Evolutionary conservation across 257 asterid genomes (phyloP), one percentile per base, ranked within the genome.

Genomic region (Scutellaria minor): DNA sequence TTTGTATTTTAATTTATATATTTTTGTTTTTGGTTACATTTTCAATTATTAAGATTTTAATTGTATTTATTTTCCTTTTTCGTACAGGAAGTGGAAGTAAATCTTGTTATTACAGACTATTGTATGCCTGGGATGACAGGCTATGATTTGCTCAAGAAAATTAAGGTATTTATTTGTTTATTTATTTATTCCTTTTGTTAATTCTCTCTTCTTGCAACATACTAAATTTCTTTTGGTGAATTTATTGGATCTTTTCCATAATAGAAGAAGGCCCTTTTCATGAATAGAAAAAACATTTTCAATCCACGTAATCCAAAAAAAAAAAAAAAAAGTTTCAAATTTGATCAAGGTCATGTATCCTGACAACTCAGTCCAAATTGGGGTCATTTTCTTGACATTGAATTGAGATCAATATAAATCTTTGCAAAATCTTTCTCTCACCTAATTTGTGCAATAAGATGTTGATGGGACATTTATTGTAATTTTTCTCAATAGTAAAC

Each of bases 111-210:
- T 18, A 86, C 91, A 59, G 91, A 84, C 78, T 86, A 86, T 37
- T 86, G 91, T 35, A 86, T 86, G 89, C 91, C 91, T 52, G 91
- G 81, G 46, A 86, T 86, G 89, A 80, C 91, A 40, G 91, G 91
- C 31, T 84, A 84, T 74, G 91, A 86, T 79, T 71, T 86, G 72
- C 91, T 86, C 81, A 84, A 77, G 83, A 86, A 84, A 80, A 82
- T 86, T 53, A 86, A 86, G 91, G 91, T 86, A 80, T 5, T 66
- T 52, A 35, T 24, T 46, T 10, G 11, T 0, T 59, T 35, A 2
- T 24, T 46, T 10, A 22, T 0, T 59, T 35, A 2, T 10, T 31
- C 4, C 14, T 61, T 9, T 6, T 11, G 12, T 35, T 7, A 31
- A 1, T 31, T 31, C 37, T 31, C 20, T 62, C 5, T 6, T 27